Evolutionary conservation across 805 yeast species (phyloP), one percentile per base, ranked within the genome.

Genomic region (Grigorovia humatica): DNA sequence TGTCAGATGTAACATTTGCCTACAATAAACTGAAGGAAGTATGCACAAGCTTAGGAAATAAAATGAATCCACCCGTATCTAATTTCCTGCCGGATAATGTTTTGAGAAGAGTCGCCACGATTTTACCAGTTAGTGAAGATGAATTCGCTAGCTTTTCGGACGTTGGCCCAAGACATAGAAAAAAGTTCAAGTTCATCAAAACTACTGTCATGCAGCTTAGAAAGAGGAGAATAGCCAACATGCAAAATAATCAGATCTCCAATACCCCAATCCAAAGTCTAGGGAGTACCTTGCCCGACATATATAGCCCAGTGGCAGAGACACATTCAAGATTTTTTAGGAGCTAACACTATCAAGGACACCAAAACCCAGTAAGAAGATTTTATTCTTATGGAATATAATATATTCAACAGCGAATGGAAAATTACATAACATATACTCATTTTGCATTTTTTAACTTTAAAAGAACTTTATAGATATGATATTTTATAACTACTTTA

Each of bases 11-110:
- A 3, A 56, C 58, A 0, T 52, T 47, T 48, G 66, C 69, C 1
- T 63, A 59, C 46, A 57, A 59, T n/a, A 54, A 47, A 42, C 48
- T 65, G 44, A 59, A 57, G 47, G 63, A 60, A 35, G 50, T 57
- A 12, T 62, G 67, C 1, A 41, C 53, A 18, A 53, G 52, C 18
- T 40, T 56, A 2, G 65, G 63, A 2, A 54, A 57, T 50, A 48
- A 58, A 43, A 47, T 57, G 54, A 57, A 52, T 40, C 65, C 65
- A 23, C 65, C 67, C 9, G 52, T 57, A 8, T 42, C 59, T 4
- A 57, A 57, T 27, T 57, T 61, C 46, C 45, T 66, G 4, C 59
- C 69, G 0, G 68, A 65, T 50, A 46, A 48, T 9, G 44, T 61
- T 2, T 44, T 66, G 12, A 60, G 54, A 50, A 60, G 59, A 46